Conservation (phyloP, 2,329 filamentous ascomycete species). For the Colletotrichum salicis region DNA sequence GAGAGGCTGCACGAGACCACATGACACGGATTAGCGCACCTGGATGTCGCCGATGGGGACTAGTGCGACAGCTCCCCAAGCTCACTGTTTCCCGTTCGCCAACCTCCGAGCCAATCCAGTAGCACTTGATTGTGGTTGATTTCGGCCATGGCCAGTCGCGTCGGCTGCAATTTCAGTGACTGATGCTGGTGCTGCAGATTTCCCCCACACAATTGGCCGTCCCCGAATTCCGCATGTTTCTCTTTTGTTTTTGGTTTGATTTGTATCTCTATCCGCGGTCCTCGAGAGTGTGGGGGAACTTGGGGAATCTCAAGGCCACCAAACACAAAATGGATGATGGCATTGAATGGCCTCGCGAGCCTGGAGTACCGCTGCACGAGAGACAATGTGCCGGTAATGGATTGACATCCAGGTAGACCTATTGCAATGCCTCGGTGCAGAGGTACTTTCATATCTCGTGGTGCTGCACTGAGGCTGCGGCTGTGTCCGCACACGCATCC, state of each 20-base stretch:
- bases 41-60: not conserved
- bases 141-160: not conserved
- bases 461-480: constrained; percentile 1
- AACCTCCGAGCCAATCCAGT: not conserved
- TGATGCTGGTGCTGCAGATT: constrained; percentile 1
- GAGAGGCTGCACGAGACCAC: constrained; percentile 7
- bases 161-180: not conserved
- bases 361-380: not conserved
- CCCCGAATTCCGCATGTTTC: not conserved
- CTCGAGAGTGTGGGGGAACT: not conserved
- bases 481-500: constrained; percentile 2
- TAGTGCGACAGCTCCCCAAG: not conserved
- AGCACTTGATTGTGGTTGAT: not conserved
- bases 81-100: not conserved
- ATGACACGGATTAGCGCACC: constrained; percentile 26
- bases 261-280: not conserved
- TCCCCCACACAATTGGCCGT: not conserved
- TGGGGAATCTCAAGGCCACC: not conserved
- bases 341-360: not conserved
- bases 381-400: not conserved
- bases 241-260: not conserved
- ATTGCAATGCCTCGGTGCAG: not conserved
- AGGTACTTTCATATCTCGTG: not conserved
- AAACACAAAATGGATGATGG: too few relatives aligned
- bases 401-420: not conserved